Base-by-base conservation (phyloP, 176 grass and related monocot species). In the Themeda triandra region DNA sequence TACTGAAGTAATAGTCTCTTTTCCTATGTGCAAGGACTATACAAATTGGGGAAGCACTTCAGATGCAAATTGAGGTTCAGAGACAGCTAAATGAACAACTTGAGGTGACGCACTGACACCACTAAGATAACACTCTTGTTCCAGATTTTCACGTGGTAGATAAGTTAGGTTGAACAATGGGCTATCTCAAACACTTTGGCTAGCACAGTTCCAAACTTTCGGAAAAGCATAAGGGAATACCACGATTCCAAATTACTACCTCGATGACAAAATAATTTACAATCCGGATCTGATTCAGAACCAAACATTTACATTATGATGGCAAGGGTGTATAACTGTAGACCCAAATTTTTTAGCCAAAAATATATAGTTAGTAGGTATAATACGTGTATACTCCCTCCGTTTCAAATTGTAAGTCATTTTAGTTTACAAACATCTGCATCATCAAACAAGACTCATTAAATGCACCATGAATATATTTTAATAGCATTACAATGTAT, bases 11-110 rank as follows among this genome's bases (percentile, higher is more conserved):
- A 92, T 70, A 63, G 15, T 75, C 6, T 74, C 42, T 82, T 81
- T 87, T 80, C 71, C 44, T 86, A 54, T 69, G 45, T 88, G 70
- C 63, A 84, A 97, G 94, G 86, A 92, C 89, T 73, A 94, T 94
- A 78, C 94, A 90, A 89, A 97, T 97, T 82, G 88, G 87, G 59
- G 89, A 97, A 94, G 89, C 94, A 70, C 83, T 97, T 75, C 94
- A 97, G 79, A 94, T 97, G 94, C 92, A 97, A 87, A 92, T 97
- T 63, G 94, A 97, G 89, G 94, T 94, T 63, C 94, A 97, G 83
- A 90, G 85, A 77, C 94, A 97, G 66, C 74, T 97, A 63, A 93
- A 97, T 5, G 94, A 97, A 87, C 94, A 97, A 82, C 92, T 97
- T 23, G 92, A 97, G 94, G 94, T 97, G 73, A 90, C 85, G 63